These are phyloP conservation scores for Rostrohypoxylon terebratum DNA, from an alignment of 495 filamentous ascomycete genomes.

Conservation along the genomic window DNA sequence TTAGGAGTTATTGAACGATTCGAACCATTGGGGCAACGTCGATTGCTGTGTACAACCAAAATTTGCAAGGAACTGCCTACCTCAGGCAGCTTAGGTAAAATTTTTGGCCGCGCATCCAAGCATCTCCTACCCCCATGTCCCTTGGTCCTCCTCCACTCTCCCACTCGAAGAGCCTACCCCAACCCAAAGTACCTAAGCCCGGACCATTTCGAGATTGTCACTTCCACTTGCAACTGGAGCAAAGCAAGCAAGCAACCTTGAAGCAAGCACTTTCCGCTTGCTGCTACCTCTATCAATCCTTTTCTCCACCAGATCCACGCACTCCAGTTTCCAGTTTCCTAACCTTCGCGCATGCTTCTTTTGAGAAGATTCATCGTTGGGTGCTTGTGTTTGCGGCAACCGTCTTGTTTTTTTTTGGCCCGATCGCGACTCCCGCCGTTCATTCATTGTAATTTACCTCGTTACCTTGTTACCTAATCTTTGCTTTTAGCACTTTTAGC, in stretches of 20 bases:
- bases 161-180: slow-evolving; percentile 25
- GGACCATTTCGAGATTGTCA: slow-evolving; percentile 29
- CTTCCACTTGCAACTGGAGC: not conserved
- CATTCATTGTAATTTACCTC: slow-evolving; percentile 19
- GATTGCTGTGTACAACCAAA: slow-evolving; percentile 10
- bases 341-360: slow-evolving; percentile 40
- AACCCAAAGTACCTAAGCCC: slow-evolving; percentile 24
- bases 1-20: slow-evolving; percentile 16
- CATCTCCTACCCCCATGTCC: not conserved
- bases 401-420: not conserved
- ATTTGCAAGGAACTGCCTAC: slow-evolving; percentile 18
- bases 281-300: slow-evolving; percentile 14
- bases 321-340: slow-evolving; percentile 33
- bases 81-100: slow-evolving; percentile 1
- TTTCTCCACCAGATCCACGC: slow-evolving; percentile 35
- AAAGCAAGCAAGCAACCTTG: not conserved
- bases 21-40: slow-evolving; percentile 21
- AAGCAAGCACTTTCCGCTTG: slow-evolving; percentile 30
- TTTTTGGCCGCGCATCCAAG: slow-evolving; percentile 7
- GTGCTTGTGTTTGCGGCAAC: slow-evolving; percentile 25
- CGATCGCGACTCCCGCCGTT: slow-evolving; percentile 24
- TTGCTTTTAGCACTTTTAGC: not conserved
- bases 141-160: slow-evolving; percentile 21
- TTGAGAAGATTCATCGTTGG: slow-evolving; percentile 39
- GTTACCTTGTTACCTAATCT: slow-evolving; percentile 26